Conservation (phyloP, 2,329 filamentous ascomycete genomes). For the Verticillium longisporum region DNA sequence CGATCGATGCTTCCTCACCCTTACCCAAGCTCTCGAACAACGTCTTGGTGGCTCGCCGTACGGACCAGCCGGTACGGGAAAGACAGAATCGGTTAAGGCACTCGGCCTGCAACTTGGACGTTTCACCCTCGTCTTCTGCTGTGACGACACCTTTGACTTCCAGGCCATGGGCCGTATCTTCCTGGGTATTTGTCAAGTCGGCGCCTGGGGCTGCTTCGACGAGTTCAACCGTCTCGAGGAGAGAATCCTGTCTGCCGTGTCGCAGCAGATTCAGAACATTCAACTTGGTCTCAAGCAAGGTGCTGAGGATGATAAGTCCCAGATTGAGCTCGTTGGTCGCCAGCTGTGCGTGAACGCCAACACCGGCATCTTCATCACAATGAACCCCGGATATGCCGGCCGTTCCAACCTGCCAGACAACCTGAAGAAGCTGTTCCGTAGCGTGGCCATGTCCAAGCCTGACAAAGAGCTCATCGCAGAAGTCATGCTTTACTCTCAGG, state of each 20-base stretch:
- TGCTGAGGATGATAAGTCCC: conserved; percentile 70
- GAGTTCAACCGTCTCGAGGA: conserved; percentile 99
- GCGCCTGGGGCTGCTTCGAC: conserved; percentile 99
- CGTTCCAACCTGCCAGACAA: conserved; percentile 98
- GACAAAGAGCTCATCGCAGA: conserved; percentile 99
- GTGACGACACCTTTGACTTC: conserved; percentile 99
- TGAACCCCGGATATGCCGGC: conserved; percentile 98
- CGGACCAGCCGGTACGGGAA: conserved; percentile 94
- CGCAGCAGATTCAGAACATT: conserved; percentile 99
- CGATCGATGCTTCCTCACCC: conserved; percentile 94
- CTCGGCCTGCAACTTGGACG: conserved; percentile 92
- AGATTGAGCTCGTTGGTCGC: conserved; percentile 91
- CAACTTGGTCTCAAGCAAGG: conserved; percentile 89
- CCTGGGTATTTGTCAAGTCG: conserved; percentile 96
- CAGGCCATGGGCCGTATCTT: conserved; percentile 99
- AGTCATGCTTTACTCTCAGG: conserved; percentile 99
- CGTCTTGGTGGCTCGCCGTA: conserved; percentile 94
- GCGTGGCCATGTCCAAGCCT: conserved; percentile 98
- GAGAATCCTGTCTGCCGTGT: conserved; percentile 93
- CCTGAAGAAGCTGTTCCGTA: conserved; percentile 98
- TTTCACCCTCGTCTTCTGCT: conserved; percentile 98
- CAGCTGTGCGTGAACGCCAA: conserved; percentile 85
- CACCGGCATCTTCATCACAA: conserved; percentile 98
- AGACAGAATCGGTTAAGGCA: conserved; percentile 98
- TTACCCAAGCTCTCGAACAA: conserved; percentile 93